phyloP scores from a whole-genome alignment of 805 yeast genomes.

The Scheffersomyces spartinae region DNA sequence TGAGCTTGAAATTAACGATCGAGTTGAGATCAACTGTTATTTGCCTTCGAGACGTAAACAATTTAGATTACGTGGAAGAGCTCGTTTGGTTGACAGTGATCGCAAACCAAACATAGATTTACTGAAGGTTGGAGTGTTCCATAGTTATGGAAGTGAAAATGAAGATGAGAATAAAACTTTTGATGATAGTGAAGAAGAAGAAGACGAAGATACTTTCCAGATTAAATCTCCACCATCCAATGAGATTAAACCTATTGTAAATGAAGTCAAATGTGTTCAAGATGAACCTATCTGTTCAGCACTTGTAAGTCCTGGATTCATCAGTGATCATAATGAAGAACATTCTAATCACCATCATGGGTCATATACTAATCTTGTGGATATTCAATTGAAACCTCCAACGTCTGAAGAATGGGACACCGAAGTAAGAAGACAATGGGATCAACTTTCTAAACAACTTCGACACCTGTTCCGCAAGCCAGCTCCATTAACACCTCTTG shows the following conservation, averaged over 20 bases:
- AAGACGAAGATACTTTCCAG: constrained; percentile 1
- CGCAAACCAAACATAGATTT: constrained; percentile 12
- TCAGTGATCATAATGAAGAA: too few species aligned
- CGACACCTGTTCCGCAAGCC: constrained; percentile 66
- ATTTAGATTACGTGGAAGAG: constrained; percentile 61
- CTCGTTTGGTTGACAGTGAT: constrained; percentile 23
- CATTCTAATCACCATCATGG: too few species aligned
- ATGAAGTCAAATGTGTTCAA: too few species aligned
- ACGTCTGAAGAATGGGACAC: constrained; percentile 51
- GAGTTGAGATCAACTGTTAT: constrained; percentile 70
- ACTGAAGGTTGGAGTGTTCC: too few species aligned
- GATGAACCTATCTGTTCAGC: too few species aligned
- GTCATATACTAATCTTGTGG: too few species aligned
- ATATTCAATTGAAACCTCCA: too few species aligned
- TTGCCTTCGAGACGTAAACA: constrained; percentile 53
- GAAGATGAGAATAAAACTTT: constrained; percentile 3
- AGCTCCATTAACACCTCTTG: constrained; percentile 50
- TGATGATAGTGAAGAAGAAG: constrained; percentile 2
- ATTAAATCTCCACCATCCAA: constrained; percentile 1
- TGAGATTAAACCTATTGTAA: too few species aligned
- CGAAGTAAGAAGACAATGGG: constrained; percentile 60
- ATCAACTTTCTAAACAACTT: constrained; percentile 40
- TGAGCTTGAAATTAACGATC: constrained; percentile 39
- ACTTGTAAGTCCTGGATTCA: too few species aligned
- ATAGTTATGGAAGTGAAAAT: too few species aligned